phyloP scores from a whole-genome alignment of 1,284 basidiomycete species.

The Rhodotorula sp. region DNA sequence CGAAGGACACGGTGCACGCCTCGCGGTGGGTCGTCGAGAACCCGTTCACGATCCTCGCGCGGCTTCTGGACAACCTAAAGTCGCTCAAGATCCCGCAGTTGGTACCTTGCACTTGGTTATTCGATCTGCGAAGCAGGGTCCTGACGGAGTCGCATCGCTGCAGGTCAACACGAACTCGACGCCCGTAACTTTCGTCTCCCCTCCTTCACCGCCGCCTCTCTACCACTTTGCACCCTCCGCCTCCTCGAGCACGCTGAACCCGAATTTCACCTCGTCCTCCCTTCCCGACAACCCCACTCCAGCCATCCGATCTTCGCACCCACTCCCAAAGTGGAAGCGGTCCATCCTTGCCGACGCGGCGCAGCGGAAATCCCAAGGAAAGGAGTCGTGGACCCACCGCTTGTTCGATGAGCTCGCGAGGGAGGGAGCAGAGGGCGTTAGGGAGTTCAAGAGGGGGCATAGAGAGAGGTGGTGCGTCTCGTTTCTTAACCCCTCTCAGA shows the following conservation, averaged over 20 bases:
- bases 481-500: too few species aligned
- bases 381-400: neutral
- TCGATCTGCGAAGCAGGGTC: too few species aligned
- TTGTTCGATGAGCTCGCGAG: conserved; percentile 7
- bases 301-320: neutral
- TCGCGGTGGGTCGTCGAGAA: conserved; percentile 30
- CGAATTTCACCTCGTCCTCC: neutral
- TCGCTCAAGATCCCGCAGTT: conserved; percentile 1
- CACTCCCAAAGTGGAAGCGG: conserved; percentile 1
- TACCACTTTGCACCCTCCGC: neutral
- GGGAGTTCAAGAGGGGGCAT: neutral
- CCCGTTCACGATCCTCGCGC: conserved; percentile 21
- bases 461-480: conserved; percentile 18
- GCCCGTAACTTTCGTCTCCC: conserved; percentile 12
- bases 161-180: neutral
- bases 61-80: neutral
- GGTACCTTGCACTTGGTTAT: neutral
- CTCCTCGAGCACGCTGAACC: neutral
- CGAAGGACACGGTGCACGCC: conserved; percentile 14
- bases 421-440: neutral
- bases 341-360: neutral
- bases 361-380: neutral
- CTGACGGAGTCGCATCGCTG: too few species aligned
- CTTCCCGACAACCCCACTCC: neutral
- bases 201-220: neutral